Conservation (phyloP, 2,329 filamentous ascomycete genomes). For the Penicillium expansum region DNA sequence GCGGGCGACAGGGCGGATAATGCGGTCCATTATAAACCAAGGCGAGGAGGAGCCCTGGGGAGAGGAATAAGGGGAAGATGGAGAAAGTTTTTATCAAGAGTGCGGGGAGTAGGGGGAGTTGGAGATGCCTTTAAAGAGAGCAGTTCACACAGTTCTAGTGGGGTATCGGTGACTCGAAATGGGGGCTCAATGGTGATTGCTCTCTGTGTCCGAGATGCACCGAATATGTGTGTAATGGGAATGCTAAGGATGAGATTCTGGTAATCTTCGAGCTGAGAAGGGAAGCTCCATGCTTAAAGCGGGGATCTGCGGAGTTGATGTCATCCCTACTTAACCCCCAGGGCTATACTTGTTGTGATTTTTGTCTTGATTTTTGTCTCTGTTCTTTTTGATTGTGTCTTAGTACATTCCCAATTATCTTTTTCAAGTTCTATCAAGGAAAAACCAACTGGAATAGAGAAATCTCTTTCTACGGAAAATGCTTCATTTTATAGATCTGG, state of each 20-base stretch:
- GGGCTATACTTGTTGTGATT: not conserved
- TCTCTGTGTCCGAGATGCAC: constrained; percentile 25
- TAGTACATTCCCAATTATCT: accelerated
- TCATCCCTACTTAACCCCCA: constrained; percentile 5
- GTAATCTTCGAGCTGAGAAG: constrained; percentile 10
- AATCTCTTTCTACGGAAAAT: not conserved
- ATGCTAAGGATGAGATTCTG: not conserved
- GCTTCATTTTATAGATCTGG: not conserved
- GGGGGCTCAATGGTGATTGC: constrained; percentile 21
- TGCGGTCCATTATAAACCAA: constrained; percentile 31
- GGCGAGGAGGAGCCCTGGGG: not conserved
- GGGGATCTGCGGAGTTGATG: constrained; percentile 16
- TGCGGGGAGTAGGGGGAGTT: constrained; percentile 19
- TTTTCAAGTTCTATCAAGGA: not conserved
- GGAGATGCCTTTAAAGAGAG: constrained; percentile 17
- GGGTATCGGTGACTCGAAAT: not conserved
- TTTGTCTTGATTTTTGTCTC: not conserved
- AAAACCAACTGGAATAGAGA: not conserved
- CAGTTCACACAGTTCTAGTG: not conserved
- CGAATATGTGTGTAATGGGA: constrained; percentile 12
- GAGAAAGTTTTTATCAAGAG: constrained; percentile 8
- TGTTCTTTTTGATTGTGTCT: not conserved
- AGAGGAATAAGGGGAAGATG: constrained; percentile 7
- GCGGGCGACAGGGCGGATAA: constrained; percentile 36
- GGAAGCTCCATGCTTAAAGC: constrained; percentile 20